Evolutionary conservation across 768 basidiomycete species (phyloP), one percentile per base, ranked within the genome.

Genomic region (Tulasnella sp.): DNA sequence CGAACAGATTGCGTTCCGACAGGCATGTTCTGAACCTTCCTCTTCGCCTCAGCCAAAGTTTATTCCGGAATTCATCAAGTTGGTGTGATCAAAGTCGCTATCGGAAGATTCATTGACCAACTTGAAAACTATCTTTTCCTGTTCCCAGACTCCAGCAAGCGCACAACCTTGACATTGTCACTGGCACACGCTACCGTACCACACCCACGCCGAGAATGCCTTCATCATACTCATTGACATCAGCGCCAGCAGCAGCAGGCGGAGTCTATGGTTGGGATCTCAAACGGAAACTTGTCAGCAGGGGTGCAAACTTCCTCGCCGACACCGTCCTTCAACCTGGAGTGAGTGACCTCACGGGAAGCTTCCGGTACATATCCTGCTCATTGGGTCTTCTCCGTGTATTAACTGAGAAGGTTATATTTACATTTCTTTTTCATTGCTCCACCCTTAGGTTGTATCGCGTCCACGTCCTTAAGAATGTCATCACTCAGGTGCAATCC

Each of bases 221-320:
- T 10, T 59, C 52, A n/a, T 11, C 15, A 10, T 22, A 5, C 45
- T 27, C 45, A 19, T 38, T 7, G 5, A 7, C 45, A 19, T 21
- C n/a, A 19, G 8, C n/a, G 75, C 86, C 11, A 73, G 69, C 19
- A 60, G 71, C 12, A 56, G 84, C 87, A 8, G 92, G 91, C 2
- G 92, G 89, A 9, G 89, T 93, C 4, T 81, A 93, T 65, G 92
- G 92, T 8, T 94, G 92, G 92, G 91, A 93, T 64, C 72, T 94
- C 59, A 89, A 83, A 69, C 80, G 92, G 53, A 93, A 93, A 68
- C 72, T 94, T 41, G 85, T 93, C 43, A 87, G 85, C 31, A 73
- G 89, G 61, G 92, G 92, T 0, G 92, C 92, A 42, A 94, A 94
- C 70, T 92, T 88, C 65, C 76, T 94, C 30, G 92, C 92, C 2